Evolutionary conservation across 805 yeast genomes (phyloP).

Genomic region (Saturnispora gosingensis): DNA sequence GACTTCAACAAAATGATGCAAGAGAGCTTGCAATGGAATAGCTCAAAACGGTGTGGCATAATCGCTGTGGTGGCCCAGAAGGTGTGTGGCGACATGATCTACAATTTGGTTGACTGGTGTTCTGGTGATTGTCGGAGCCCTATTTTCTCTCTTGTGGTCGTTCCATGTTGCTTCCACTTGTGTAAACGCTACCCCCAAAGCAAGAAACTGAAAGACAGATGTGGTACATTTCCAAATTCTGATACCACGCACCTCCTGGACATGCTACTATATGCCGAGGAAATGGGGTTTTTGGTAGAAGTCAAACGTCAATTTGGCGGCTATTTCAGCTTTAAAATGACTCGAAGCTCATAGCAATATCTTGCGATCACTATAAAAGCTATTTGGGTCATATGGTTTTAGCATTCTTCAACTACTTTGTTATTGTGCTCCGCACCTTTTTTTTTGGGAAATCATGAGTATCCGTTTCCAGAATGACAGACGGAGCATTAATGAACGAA

Average conservation of each 20-base stretch:
- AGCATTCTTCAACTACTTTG: neutral
- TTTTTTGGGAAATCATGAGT: neutral
- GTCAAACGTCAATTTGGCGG: neutral
- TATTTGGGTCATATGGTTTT: neutral
- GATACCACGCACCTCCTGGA: slow-evolving; percentile 6
- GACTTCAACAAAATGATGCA: slow-evolving; percentile 9
- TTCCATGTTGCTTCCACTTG: slow-evolving; percentile 7
- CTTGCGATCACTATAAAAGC: neutral
- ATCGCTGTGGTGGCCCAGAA: slow-evolving; percentile 16
- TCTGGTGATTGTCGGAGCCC: neutral
- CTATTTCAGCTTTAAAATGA: slow-evolving; percentile 1
- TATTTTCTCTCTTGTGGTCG: neutral
- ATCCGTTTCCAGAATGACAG: neutral
- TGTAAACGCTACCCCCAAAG: neutral
- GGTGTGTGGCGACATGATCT: slow-evolving; percentile 23
- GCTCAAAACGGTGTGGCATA: neutral
- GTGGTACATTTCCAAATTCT: neutral
- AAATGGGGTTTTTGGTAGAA: neutral
- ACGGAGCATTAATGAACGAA: neutral
- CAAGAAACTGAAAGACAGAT: neutral
- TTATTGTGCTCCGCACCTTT: neutral
- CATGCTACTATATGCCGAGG: slow-evolving; percentile 5
- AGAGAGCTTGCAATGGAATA: neutral
- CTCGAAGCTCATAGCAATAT: neutral
- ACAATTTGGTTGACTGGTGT: slow-evolving; percentile 11